Base-by-base conservation (phyloP, 345 rosid genomes). In the Anastatica hierochuntica region DNA sequence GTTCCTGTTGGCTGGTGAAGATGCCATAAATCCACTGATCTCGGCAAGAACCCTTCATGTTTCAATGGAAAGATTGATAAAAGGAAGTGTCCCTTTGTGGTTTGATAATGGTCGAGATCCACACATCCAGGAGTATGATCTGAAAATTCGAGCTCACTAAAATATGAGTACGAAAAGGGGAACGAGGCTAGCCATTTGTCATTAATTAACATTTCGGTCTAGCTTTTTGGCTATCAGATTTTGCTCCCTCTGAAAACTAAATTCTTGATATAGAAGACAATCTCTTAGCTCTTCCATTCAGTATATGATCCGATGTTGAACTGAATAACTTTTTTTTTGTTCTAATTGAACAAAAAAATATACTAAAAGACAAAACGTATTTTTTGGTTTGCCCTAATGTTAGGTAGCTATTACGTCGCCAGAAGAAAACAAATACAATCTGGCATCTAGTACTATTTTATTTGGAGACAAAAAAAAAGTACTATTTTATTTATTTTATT, bases 371-470 rank as follows among this genome's bases (percentile, higher is more conserved):
- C n/a, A n/a, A n/a, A n/a, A n/a, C n/a, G n/a, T n/a, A n/a, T n/a
- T n/a, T n/a, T n/a, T 29, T 53, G 0, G 26, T 29, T 37, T 53
- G 55, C 68, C 68, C 61, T 54, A 54, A 46, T 20, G 55, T 63
- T 54, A 46, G 62, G 68, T 46, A 46, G 24, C 68, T 54, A 39
- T 63, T 54, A 55, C 62, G 55, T 63, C 56, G n/a, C n/a, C n/a
- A n/a, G 49, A 37, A 47, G 29, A 31, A 15, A 46, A 36, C 54
- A 56, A 56, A 27, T 27, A 27, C 7, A 27, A 3, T 27, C 7
- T 23, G 27, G 4, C 3, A 23, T 23, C 27, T 6, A 23, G n/a
- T n/a, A n/a, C n/a, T n/a, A n/a, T n/a, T n/a, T n/a, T n/a, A n/a
- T n/a, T n/a, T n/a, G n/a, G n/a, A n/a, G n/a, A n/a, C n/a, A n/a